A percentile compares a stretch with the other conserved stretches of the same genome.
Evolutionary conservation across 2,329 filamentous ascomycete genomes (phyloP).

Genomic region (Aspergillus udagawae): DNA sequence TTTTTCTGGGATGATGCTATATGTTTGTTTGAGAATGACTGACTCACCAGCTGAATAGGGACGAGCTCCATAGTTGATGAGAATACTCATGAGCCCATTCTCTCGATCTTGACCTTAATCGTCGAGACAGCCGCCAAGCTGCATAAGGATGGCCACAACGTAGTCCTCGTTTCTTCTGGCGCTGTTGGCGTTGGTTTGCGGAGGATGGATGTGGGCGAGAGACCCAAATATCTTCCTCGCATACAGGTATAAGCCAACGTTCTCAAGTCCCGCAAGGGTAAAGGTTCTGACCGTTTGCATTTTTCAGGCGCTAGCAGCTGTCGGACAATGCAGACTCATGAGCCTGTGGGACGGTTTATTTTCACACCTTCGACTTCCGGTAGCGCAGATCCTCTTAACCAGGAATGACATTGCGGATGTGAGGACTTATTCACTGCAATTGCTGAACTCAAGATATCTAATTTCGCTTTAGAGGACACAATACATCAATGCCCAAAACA

Average conservation of each 20-base stretch:
- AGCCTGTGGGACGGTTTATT: conserved; percentile 94
- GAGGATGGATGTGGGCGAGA: conserved; percentile 80
- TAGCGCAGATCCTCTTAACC: conserved; percentile 91
- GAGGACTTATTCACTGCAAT: conserved; percentile 27
- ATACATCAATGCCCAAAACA: conserved; percentile 96
- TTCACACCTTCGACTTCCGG: conserved; percentile 77
- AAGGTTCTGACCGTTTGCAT: conserved; percentile 5
- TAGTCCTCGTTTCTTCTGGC: conserved; percentile 94
- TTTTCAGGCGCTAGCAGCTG: conserved; percentile 75
- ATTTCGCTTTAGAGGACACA: conserved; percentile 63
- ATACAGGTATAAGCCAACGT: conserved; percentile 59
- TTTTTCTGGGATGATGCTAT: conserved; percentile 4
- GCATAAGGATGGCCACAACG: conserved; percentile 84
- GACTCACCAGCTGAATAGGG: conserved; percentile 52
- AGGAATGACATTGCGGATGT: conserved; percentile 95
- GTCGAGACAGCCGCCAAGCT: conserved; percentile 90
- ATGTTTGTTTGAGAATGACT: conserved; percentile 8
- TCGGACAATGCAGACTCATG: conserved; percentile 93
- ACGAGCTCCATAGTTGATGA: conserved; percentile 99
- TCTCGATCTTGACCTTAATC: conserved; percentile 86
- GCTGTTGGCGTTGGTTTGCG: conserved; percentile 91
- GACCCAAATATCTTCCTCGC: conserved; percentile 85
- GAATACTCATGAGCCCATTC: conserved; percentile 84
- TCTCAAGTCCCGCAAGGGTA: background rate
- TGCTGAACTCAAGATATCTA: conserved; percentile 5